phyloP scores from a whole-genome alignment of 2,329 filamentous ascomycete species.

The Cladosporium oxysporum region DNA sequence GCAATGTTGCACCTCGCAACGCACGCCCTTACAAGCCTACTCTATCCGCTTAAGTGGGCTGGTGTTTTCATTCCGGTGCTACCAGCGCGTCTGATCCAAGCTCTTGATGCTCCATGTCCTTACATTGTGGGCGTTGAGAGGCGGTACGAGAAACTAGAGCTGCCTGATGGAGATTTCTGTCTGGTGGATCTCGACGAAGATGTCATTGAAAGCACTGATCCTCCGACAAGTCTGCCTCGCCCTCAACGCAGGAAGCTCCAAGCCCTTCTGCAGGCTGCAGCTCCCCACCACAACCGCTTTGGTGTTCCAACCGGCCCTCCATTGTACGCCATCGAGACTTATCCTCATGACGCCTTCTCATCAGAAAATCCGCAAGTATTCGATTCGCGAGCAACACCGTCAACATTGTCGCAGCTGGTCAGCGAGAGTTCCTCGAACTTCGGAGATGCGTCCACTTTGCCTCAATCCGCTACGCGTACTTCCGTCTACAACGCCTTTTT shows the following conservation, averaged over 20 bases:
- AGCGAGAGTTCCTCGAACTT: constrained; percentile 88
- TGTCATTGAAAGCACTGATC: constrained; percentile 78
- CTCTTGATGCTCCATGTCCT: constrained; percentile 90
- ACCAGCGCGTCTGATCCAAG: constrained; percentile 82
- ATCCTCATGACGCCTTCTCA: constrained; percentile 85
- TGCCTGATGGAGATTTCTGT: constrained; percentile 94
- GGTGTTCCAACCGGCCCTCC: constrained; percentile 88
- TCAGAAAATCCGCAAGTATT: constrained; percentile 84
- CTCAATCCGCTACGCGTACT: constrained; percentile 49
- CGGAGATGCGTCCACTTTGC: constrained; percentile 60
- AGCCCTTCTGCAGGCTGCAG: constrained; percentile 83
- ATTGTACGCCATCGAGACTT: constrained; percentile 89
- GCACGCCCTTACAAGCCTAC: constrained; percentile 77
- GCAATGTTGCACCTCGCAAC: constrained; percentile 94
- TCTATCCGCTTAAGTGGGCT: constrained; percentile 91
- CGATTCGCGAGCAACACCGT: constrained; percentile 67
- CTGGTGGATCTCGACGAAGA: constrained; percentile 92
- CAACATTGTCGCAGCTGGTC: constrained; percentile 81
- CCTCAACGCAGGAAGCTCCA: constrained; percentile 88
- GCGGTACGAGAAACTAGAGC: constrained; percentile 79
- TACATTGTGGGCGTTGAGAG: constrained; percentile 97
- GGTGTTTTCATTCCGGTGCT: constrained; percentile 93
- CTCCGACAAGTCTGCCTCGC: constrained; percentile 77
- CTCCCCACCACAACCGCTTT: constrained; percentile 83
- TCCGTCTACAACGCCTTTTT: constrained; percentile 91